Evolutionary conservation across 352 stramenopile species (phyloP), one percentile per base, ranked within the genome.

Genomic region (Phytophthora sansomeana): DNA sequence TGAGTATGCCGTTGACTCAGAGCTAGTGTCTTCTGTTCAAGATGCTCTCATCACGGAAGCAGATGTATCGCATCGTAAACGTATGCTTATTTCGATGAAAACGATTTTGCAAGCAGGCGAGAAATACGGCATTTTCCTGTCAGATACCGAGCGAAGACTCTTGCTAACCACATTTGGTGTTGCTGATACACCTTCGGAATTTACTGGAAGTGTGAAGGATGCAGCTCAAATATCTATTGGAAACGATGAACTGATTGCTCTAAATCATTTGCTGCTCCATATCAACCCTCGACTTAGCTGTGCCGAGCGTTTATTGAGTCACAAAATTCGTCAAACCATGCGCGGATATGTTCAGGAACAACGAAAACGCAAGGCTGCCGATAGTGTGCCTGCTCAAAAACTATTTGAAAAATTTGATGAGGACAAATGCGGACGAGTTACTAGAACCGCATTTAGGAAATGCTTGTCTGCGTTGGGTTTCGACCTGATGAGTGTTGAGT

Each of bases 301-400:
- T 54, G 66, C 54, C 8, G 67, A 85, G 30, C 78, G 85, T 10
- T 65, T 94, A 16, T 26, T 94, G 9, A 66, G 74, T 6, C 78
- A 92, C 64, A 94, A 92, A 54, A 72, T 90, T 16, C 77, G 81
- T 0, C 77, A 89, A 54, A 91, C 77, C 1, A 7, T 92, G 4
- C 67, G 72, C 8, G 47, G 49, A 24, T 83, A 77, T 21, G 35
- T 74, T 10, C 62, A 72, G 36, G 28, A 77, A 6, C 66, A 83
- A 28, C 64, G 60, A n/a, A 61, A 72, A 26, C 62, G 49, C 17
- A 82, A 77, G 19, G 21, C 50, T n/a, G 29, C 7, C 6, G 33
- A 63, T 16, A 19, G 32, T 35, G 13, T 63, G 5, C 76, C 76
- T 17, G 69, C 75, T 46, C 41, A 29, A 5, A 67, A 79, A 28